Percentiles rank a stretch among this genome's conserved stretches.
phyloP scores from a whole-genome alignment of 1,139 yeast genomes.

The Hyphopichia burtonii region DNA sequence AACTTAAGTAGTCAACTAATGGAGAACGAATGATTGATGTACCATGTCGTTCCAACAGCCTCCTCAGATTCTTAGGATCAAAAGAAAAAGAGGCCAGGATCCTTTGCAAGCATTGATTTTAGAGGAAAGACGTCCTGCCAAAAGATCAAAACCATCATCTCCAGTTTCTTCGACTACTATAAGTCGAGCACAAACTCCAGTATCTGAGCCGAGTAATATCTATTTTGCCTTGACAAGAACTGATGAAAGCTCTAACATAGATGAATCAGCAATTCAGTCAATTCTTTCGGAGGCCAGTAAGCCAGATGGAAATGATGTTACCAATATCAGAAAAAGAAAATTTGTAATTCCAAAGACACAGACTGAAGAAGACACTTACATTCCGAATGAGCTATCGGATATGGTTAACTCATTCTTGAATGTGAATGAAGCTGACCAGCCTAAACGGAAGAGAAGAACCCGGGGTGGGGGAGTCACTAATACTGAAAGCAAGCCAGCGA shows the following conservation, averaged over 20 bases:
- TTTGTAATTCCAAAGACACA: conserved; percentile 36
- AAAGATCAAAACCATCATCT: conserved; percentile 45
- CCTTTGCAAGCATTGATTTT: conserved; percentile 75
- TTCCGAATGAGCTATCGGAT: conserved; percentile 64
- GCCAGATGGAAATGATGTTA: conserved; percentile 1
- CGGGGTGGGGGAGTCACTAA: neutral
- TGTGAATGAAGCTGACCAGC: conserved; percentile 10
- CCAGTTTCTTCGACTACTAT: conserved; percentile 24
- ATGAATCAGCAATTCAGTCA: conserved; percentile 19
- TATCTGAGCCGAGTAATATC: conserved; percentile 13
- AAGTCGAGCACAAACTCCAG: conserved; percentile 16
- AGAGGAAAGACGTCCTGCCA: conserved; percentile 37
- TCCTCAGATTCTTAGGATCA: conserved; percentile 72
- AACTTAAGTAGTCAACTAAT: neutral
- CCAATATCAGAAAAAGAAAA: conserved; percentile 16
- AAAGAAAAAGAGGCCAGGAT: conserved; percentile 81
- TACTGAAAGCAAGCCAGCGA: neutral
- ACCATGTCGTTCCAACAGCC: conserved; percentile 17
- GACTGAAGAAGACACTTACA: conserved; percentile 37
- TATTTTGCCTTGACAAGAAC: conserved; percentile 67
- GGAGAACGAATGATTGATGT: neutral
- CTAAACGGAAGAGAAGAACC: conserved; percentile 8
- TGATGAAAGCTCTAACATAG: conserved; percentile 34
- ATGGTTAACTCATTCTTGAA: conserved; percentile 62
- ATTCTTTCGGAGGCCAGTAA: conserved; percentile 17